These are phyloP conservation scores for Tulasnella sp. DNA, from an alignment of 768 basidiomycete genomes.

Conservation along the genomic window DNA sequence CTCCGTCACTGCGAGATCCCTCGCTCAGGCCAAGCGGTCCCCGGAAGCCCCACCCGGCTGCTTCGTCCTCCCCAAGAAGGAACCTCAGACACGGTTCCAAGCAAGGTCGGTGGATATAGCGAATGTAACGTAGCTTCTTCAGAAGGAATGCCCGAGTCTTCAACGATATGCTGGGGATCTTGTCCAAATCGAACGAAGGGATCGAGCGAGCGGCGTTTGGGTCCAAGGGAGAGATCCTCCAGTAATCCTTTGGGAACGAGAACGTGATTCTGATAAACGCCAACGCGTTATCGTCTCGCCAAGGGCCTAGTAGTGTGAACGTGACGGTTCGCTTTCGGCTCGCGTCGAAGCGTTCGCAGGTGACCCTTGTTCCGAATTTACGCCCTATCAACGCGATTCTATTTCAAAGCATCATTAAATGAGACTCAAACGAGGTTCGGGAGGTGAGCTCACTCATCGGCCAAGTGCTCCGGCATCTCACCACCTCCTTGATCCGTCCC, in stretches of 20 bases:
- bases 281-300: slow-evolving; percentile 76
- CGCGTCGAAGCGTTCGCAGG: slow-evolving; percentile 25
- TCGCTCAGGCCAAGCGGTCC: slow-evolving; percentile 36
- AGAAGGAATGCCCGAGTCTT: slow-evolving; percentile 69
- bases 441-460: slow-evolving; percentile 51
- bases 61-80: slow-evolving; percentile 58
- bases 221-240: slow-evolving; percentile 42
- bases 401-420: neutral
- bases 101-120: slow-evolving; percentile 67
- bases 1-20: slow-evolving; percentile 58
- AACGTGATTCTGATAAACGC: slow-evolving; percentile 78
- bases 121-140: slow-evolving; percentile 58
- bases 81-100: slow-evolving; percentile 76
- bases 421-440: neutral
- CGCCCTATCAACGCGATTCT: slow-evolving; percentile 6
- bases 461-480: slow-evolving; percentile 40
- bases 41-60: slow-evolving; percentile 26
- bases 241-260: slow-evolving; percentile 74
- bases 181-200: slow-evolving; percentile 60
- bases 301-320: slow-evolving; percentile 77
- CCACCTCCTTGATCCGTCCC: slow-evolving; percentile 11
- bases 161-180: slow-evolving; percentile 66
- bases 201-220: slow-evolving; percentile 25
- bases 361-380: slow-evolving; percentile 9
- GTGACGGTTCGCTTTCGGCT: slow-evolving; percentile 54